Evolutionary conservation across 1,284 basidiomycete species (phyloP), one percentile per base, ranked within the genome.

Genomic region (Leccinum ponderosum): DNA sequence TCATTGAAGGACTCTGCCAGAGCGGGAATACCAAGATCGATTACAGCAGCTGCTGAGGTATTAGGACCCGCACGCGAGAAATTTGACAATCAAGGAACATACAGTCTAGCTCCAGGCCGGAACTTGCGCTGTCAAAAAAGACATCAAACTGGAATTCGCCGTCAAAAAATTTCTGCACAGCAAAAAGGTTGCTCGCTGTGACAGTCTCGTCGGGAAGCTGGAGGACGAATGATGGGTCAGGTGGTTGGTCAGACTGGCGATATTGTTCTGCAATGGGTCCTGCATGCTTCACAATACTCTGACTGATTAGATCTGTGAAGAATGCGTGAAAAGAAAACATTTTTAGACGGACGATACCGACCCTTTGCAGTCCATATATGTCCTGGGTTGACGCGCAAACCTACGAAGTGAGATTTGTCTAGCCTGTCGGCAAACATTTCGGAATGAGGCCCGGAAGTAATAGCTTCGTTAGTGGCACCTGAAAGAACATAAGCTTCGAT

Each of bases 81-180:
- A 29, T 20, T 50, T 35, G 25, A 33, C 12, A 53, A 56, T 35
- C 53, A 47, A 55, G 6, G 51, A 53, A 78, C 83, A 72, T 66
- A 93, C 91, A 75, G 71, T 80, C 81, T 50, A 92, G 71, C 66
- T 83, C 83, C 66, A 86, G 79, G 64, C 84, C 81, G 55, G 84
- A 75, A 71, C 86, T 84, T 48, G 76, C 84, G 62, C 90, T 90
- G 68, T 96, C 92, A 69, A 87, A 96, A 73, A 90, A 89, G 20
- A 96, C 81, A 67, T 97, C 95, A 68, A 95, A 93, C 64, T 90
- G 84, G 76, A 96, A 97, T 56, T 87, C 81, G 6, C 92, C 93
- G 14, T 92, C 86, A 68, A 91, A 95, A 14, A 82, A 81, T 72
- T 94, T 95, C 76, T 98, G 95, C 33, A 96, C 81, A 4, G 91